These are phyloP conservation scores for Fusarium staphyleae DNA, from an alignment of 2,329 filamentous ascomycete genomes.

Conservation along the genomic window DNA sequence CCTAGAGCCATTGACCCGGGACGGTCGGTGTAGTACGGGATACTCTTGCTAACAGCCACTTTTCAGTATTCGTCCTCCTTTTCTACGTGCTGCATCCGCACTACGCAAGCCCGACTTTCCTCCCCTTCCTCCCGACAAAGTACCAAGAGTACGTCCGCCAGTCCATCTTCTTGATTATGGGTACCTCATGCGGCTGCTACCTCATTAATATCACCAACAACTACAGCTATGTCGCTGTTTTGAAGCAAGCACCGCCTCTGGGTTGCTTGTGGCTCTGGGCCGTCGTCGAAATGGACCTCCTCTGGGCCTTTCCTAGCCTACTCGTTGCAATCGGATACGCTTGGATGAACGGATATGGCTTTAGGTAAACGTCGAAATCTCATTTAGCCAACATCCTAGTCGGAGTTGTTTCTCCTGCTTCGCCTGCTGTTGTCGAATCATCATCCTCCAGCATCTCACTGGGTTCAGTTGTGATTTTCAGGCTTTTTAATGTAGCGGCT, in stretches of 20 bases:
- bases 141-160: constrained; percentile 61
- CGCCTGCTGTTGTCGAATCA: constrained; percentile 4
- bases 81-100: constrained; percentile 66
- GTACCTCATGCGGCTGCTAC: constrained; percentile 73
- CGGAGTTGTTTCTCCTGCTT: constrained; percentile 1
- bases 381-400: neutral
- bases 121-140: constrained; percentile 57
- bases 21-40: neutral
- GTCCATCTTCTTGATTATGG: constrained; percentile 67
- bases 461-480: constrained; percentile 11
- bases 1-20: neutral
- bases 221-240: constrained; percentile 82
- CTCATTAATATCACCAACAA: constrained; percentile 83
- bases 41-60: constrained; percentile 3
- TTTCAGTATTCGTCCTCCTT: constrained; percentile 60
- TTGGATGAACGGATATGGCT: constrained; percentile 57
- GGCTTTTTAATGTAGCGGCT: constrained; percentile 18
- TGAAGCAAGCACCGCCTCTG: constrained; percentile 90
- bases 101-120: constrained; percentile 54
- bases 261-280: constrained; percentile 94
- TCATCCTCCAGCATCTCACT: constrained; percentile 14
- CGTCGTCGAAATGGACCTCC: constrained; percentile 82
- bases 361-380: constrained; percentile 38
- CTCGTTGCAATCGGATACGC: constrained; percentile 54
- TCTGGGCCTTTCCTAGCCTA: constrained; percentile 67